Conservation (phyloP, 768 basidiomycete genomes). For the Trametes punicea region DNA sequence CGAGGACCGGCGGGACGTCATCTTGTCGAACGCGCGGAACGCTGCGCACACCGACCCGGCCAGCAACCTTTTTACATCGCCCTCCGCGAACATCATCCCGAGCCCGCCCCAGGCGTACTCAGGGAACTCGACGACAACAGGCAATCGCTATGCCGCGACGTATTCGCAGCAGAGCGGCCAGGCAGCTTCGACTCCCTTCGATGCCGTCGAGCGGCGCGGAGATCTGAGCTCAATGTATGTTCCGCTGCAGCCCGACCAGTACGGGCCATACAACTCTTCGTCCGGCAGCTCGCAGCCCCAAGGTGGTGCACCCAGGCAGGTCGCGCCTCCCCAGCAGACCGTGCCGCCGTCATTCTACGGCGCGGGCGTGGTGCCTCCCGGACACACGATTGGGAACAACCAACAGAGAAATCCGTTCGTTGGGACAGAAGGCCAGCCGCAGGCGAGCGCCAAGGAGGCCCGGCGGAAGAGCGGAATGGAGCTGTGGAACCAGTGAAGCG, state of each 20-base stretch:
- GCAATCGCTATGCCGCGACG: constrained; percentile 57
- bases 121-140: constrained; percentile 47
- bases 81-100: constrained; percentile 51
- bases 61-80: constrained; percentile 40
- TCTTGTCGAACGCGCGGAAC: constrained; percentile 74
- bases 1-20: constrained; percentile 70
- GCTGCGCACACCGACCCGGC: constrained; percentile 52
- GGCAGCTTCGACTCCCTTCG: constrained; percentile 38
- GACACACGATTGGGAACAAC: constrained; percentile 26
- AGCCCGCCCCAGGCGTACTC: constrained; percentile 76
- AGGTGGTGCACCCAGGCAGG: constrained; percentile 38
- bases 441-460: constrained; percentile 48
- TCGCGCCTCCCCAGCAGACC: constrained; percentile 48
- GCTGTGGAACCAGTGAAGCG: constrained; percentile 65
- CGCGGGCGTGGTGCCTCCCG: constrained; percentile 51
- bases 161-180: constrained; percentile 43
- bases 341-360: constrained; percentile 71
- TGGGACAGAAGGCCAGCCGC: constrained; percentile 32
- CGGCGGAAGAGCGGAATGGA: constrained; percentile 67
- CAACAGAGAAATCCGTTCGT: constrained; percentile 39
- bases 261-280: constrained; percentile 48
- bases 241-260: constrained; percentile 83
- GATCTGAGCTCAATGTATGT: constrained; percentile 72
- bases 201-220: constrained; percentile 59
- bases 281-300: constrained; percentile 30